Percentiles rank a stretch among this genome's conserved stretches.
Evolutionary conservation across 73 alveolate genomes (phyloP).

Genomic region (Paramecium octaurelia): DNA sequence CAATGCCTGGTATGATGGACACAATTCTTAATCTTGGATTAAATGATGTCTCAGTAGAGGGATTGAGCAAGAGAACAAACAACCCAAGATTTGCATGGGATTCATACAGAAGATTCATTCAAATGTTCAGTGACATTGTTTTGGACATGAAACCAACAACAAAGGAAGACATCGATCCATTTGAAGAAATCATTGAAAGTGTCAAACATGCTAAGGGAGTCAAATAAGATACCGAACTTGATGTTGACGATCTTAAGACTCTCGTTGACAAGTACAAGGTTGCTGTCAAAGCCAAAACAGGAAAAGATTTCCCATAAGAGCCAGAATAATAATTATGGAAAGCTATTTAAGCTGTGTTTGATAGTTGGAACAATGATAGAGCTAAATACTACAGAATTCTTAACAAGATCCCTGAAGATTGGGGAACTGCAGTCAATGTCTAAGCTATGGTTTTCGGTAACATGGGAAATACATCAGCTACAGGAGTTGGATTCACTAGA

Average conservation of each 20-base stretch:
- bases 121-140: constrained; percentile 78
- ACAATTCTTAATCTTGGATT: constrained; percentile 78
- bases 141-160: constrained; percentile 59
- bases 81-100: constrained; percentile 74
- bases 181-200: constrained; percentile 71
- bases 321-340: constrained; percentile 67
- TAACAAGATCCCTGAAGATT: constrained; percentile 74
- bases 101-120: constrained; percentile 76
- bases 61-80: constrained; percentile 60
- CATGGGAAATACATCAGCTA: constrained; percentile 74
- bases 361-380: constrained; percentile 68
- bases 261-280: constrained; percentile 43
- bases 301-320: constrained; percentile 64
- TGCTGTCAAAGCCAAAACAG: neutral
- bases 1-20: constrained; percentile 91
- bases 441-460: constrained; percentile 82
- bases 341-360: constrained; percentile 74
- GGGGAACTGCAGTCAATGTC: constrained; percentile 80
- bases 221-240: constrained; percentile 69
- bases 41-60: constrained; percentile 68
- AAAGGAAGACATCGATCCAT: constrained; percentile 62
- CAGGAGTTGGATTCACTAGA: constrained; percentile 84
- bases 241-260: constrained; percentile 66
- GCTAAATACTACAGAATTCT: constrained; percentile 75
- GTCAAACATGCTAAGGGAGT: constrained; percentile 68